Base-by-base conservation (phyloP, 345 rosid genomes). In the Trapa incisa region DNA sequence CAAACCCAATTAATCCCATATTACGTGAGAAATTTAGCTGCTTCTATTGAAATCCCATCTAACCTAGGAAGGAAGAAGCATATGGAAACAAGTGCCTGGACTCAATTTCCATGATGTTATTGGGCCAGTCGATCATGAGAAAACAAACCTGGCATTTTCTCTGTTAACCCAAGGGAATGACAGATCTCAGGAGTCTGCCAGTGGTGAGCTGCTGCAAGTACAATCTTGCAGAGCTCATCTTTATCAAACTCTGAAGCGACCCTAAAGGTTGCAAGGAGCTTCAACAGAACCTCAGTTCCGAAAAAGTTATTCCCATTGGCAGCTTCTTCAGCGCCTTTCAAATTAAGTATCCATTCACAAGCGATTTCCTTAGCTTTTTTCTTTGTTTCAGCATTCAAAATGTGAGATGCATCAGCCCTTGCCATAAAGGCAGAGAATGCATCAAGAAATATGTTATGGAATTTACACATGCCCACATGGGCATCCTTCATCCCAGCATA, bases 311-410 rank as follows among this genome's bases (percentile, higher is more conserved):
- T 79, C 70, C 79, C 83, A 80, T 79, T 76, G 81, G 79, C 73
- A 81, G 84, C 79, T 68, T 70, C 82, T 70, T 71, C 82, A 74
- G 37, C 70, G 79, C 75, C 81, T 60, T 65, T 47, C 86, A 85
- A 83, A 73, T 77, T 83, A 67, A 80, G 84, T 77, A 77, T 83
- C 91, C 91, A 86, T 76, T 78, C 76, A 75, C 79, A 78, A 64
- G 88, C 86, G 77, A 86, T 80, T 76, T 80, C 86, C 91, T 82
- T 86, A 76, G 91, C 91, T 80, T 76, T 82, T 82, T 71, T 82
- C 81, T 79, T 86, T 66, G 70, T 82, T 73, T 80, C 84, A 79
- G 80, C 81, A 80, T 77, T 80, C 79, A 77, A 68, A 77, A 75
- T 82, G 86, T 77, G 78, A 76, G 72, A 79, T 72, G 78, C 84